Percentiles rank a stretch among this genome's conserved stretches.
These are phyloP conservation scores for Candida sp. DNA, from an alignment of 1,139 yeast species.

Conservation along the genomic window DNA sequence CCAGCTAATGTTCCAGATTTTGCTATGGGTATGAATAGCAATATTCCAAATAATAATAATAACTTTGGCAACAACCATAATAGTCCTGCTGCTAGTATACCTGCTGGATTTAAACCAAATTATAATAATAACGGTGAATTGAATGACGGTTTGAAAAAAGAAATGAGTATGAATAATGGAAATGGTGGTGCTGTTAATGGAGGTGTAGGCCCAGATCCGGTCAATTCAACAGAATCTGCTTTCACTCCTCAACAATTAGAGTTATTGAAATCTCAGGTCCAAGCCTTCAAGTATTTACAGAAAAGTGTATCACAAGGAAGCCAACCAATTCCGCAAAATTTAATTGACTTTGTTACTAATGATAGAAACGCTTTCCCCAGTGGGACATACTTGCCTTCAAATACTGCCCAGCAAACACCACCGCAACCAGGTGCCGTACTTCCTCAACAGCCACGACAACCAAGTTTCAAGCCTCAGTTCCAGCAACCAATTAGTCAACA, in stretches of 20 bases:
- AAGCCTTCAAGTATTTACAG: constrained; percentile 61
- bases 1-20: neutral
- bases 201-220: neutral
- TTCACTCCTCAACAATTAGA: constrained; percentile 64
- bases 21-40: neutral
- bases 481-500: constrained; percentile 5
- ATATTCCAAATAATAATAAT: neutral
- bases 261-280: constrained; percentile 65
- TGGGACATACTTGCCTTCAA: constrained; percentile 25
- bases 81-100: neutral
- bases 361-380: constrained; percentile 38
- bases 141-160: neutral
- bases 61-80: neutral
- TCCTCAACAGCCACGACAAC: constrained; percentile 8
- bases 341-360: constrained; percentile 43
- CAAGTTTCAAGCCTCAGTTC: constrained; percentile 4
- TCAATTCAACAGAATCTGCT: constrained; percentile 23
- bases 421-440: constrained; percentile 9
- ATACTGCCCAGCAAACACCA: constrained; percentile 3
- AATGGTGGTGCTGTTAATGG: neutral
- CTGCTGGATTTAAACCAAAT: neutral
- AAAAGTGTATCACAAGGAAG: constrained; percentile 41
- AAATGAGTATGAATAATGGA: neutral
- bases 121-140: neutral
- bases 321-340: constrained; percentile 57